phyloP scores from a whole-genome alignment of 2,329 filamentous ascomycete genomes.

The Didymella pomorum region DNA sequence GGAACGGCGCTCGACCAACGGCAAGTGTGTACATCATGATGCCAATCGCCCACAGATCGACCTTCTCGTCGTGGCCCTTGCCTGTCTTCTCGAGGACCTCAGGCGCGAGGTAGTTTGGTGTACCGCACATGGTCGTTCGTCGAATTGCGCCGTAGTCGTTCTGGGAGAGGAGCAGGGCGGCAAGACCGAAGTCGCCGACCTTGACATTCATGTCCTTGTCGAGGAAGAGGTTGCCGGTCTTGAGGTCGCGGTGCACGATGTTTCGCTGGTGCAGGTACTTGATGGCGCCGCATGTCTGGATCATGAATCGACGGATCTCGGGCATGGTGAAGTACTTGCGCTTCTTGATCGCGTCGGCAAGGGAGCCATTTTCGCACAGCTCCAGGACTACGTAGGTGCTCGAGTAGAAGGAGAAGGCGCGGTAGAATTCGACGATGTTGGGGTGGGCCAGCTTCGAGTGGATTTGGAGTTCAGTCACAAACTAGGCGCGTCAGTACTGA shows the following conservation, averaged over 20 bases:
- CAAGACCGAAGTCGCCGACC: slow-evolving; percentile 95
- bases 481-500: slow-evolving; percentile 56
- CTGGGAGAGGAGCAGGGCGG: slow-evolving; percentile 88
- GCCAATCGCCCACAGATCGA: slow-evolving; percentile 97
- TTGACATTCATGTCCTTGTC: slow-evolving; percentile 97
- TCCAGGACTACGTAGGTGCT: slow-evolving; percentile 95
- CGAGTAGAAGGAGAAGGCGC: slow-evolving; percentile 87
- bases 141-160: slow-evolving; percentile 83
- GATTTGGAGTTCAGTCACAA: slow-evolving; percentile 88
- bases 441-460: slow-evolving; percentile 97
- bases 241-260: slow-evolving; percentile 95
- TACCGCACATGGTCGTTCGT: slow-evolving; percentile 93
- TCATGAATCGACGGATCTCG: slow-evolving; percentile 90
- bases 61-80: slow-evolving; percentile 95
- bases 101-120: slow-evolving; percentile 97
- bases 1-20: slow-evolving; percentile 94
- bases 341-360: slow-evolving; percentile 97
- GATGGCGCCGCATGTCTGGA: slow-evolving; percentile 95
- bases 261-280: slow-evolving; percentile 97
- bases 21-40: slow-evolving; percentile 99
- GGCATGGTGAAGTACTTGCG: slow-evolving; percentile 90
- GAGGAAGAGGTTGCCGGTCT: slow-evolving; percentile 97
- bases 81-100: slow-evolving; percentile 95
- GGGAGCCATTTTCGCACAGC: slow-evolving; percentile 91
- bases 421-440: slow-evolving; percentile 94